Conservation (phyloP, 2,329 filamentous ascomycete species). For the Ophiostoma australiae region DNA sequence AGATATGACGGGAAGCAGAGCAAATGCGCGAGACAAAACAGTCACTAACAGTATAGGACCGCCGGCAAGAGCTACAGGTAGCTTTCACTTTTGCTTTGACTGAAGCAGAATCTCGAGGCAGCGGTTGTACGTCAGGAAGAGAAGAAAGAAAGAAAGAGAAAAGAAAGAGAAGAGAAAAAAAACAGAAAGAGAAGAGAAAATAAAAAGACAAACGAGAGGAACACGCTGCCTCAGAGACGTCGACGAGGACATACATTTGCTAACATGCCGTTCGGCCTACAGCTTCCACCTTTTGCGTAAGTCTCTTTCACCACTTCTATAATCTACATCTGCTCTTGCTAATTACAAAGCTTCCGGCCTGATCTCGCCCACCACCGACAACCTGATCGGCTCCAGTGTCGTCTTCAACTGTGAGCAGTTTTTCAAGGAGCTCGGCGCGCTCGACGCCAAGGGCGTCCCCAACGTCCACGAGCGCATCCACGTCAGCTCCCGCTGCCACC, state of each 20-base stretch:
- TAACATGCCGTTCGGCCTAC: not conserved
- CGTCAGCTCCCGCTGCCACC: slow-evolving; percentile 58
- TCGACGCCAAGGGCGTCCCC: slow-evolving; percentile 39
- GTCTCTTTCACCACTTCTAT: not conserved
- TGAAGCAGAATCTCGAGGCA: slow-evolving; percentile 14
- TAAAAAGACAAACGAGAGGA: not conserved
- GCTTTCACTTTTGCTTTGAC: not conserved
- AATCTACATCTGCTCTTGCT: slow-evolving; percentile 38
- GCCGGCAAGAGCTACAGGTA: slow-evolving; percentile 29
- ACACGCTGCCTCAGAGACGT: slow-evolving; percentile 13
- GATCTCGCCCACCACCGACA: slow-evolving; percentile 64
- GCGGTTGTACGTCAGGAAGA: slow-evolving; percentile 7
- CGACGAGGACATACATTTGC: not conserved
- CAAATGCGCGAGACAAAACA: no score
- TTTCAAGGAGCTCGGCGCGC: slow-evolving; percentile 40
- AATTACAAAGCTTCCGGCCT: slow-evolving; percentile 58
- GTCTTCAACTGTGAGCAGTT: slow-evolving; percentile 57
- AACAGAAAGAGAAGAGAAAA: not conserved
- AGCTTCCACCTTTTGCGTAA: slow-evolving; percentile 35
- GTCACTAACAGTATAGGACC: slow-evolving; percentile 23
- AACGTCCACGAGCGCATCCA: slow-evolving; percentile 48
- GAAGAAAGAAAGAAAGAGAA: not conserved
- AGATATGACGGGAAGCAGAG: not conserved
- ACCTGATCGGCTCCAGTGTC: slow-evolving; percentile 66
- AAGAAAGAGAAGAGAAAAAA: not conserved